Conservation (phyloP, 305 asterid genomes). For the Fraxinus baroniana region DNA sequence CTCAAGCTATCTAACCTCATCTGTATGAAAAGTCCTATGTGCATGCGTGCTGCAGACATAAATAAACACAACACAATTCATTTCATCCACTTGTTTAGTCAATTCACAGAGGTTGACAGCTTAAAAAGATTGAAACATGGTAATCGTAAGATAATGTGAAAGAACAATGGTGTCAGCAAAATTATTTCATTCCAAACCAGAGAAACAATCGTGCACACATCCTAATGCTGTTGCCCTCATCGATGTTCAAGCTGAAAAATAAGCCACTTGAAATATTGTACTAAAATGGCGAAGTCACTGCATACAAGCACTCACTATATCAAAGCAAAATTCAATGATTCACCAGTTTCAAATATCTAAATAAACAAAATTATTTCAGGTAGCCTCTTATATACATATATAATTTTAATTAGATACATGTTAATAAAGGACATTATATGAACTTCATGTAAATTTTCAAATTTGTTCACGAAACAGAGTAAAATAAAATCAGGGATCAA, state of each 20-base stretch:
- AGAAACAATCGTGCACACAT: neutral
- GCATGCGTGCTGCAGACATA: neutral
- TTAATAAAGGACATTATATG: neutral
- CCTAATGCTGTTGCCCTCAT: neutral
- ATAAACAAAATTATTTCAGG: neutral
- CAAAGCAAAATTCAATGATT: neutral
- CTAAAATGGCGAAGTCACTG: neutral
- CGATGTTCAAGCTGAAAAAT: neutral
- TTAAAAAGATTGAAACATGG: neutral
- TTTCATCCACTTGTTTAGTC: neutral
- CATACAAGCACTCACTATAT: neutral
- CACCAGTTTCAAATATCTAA: neutral
- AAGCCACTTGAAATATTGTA: neutral
- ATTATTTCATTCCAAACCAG: neutral
- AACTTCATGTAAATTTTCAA: neutral
- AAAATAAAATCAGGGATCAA: neutral
- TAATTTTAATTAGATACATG: neutral
- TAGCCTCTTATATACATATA: neutral
- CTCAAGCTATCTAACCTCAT: neutral
- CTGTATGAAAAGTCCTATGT: neutral
- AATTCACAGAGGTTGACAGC: neutral
- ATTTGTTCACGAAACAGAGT: neutral
- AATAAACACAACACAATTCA: neutral
- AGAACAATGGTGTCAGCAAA: neutral
- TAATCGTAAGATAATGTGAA: neutral